phyloP scores from a whole-genome alignment of 2,329 filamentous ascomycete genomes.

The Fusarium tuaranense region DNA sequence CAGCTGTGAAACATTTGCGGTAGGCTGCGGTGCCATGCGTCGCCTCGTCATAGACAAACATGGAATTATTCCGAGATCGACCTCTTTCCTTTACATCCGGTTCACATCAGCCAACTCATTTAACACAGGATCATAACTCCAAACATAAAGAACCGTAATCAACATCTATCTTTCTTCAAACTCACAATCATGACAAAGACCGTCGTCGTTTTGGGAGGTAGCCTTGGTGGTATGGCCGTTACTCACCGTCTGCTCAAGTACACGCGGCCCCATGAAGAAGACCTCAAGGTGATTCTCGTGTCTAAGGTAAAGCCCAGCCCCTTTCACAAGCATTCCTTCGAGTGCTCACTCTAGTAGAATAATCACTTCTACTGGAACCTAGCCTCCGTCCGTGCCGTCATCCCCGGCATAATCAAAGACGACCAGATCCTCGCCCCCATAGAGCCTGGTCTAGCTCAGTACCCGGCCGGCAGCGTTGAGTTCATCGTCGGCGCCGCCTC shows the following conservation, averaged over 20 bases:
- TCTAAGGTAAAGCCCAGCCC: conserved; percentile 57
- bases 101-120: not conserved
- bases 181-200: conserved; percentile 59
- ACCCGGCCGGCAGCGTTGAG: conserved; percentile 62
- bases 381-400: conserved; percentile 66
- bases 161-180: not conserved
- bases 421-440: conserved; percentile 64
- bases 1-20: not conserved
- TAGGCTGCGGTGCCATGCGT: not conserved
- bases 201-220: conserved; percentile 66
- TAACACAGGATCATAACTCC: not conserved
- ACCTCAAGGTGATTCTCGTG: conserved; percentile 66
- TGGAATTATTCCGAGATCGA: conserved; percentile 22
- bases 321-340: not conserved
- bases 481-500: conserved; percentile 64
- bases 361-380: conserved; percentile 71
- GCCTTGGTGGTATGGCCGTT: conserved; percentile 64
- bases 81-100: not conserved
- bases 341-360: conserved; percentile 52
- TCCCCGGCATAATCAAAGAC: conserved; percentile 62
- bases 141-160: not conserved
- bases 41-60: conserved; percentile 31
- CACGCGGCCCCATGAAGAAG: conserved; percentile 55
- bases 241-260: conserved; percentile 68
- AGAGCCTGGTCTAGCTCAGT: conserved; percentile 60